Conservation (phyloP, 768 basidiomycete species). For the Hydnomerulius pinastri region DNA sequence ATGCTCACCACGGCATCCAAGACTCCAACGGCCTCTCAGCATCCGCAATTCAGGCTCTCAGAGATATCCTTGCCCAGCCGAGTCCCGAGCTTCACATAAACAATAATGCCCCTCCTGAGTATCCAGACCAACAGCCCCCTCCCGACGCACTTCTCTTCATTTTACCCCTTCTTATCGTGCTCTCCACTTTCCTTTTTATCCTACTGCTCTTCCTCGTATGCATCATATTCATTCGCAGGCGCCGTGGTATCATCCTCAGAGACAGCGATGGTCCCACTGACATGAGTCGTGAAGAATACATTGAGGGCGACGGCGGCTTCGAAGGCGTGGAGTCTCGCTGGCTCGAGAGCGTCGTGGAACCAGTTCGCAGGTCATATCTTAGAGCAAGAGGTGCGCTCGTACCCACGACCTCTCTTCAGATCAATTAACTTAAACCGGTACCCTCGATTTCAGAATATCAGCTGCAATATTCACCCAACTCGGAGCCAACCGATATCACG, state of each 20-base stretch:
- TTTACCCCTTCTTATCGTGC: constrained; percentile 90
- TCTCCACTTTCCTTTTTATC: constrained; percentile 90
- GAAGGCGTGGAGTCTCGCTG: constrained; percentile 91
- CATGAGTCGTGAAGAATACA: constrained; percentile 87
- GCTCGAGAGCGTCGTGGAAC: constrained; percentile 81
- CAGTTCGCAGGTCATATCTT: constrained; percentile 66
- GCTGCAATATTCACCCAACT: constrained; percentile 89
- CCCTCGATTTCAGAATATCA: constrained; percentile 63
- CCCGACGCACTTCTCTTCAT: constrained; percentile 81
- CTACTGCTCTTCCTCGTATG: constrained; percentile 90
- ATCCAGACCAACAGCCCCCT: constrained; percentile 25
- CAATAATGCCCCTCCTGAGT: constrained; percentile 11
- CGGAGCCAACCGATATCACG: constrained; percentile 97
- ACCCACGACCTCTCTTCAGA: constrained; percentile 2
- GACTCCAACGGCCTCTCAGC: neutral
- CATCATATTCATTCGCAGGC: constrained; percentile 77
- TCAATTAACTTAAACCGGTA: constrained; percentile 8
- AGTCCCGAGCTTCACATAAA: neutral
- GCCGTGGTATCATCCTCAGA: constrained; percentile 74
- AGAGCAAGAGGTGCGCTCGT: constrained; percentile 78
- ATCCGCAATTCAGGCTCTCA: constrained; percentile 2
- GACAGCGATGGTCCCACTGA: constrained; percentile 94
- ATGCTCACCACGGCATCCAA: constrained; percentile 1
- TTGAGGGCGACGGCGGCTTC: constrained; percentile 91
- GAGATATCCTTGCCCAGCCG: constrained; percentile 2